Evolutionary conservation across 2,329 filamentous ascomycete genomes (phyloP).

Genomic region (Cladophialophora immunda): DNA sequence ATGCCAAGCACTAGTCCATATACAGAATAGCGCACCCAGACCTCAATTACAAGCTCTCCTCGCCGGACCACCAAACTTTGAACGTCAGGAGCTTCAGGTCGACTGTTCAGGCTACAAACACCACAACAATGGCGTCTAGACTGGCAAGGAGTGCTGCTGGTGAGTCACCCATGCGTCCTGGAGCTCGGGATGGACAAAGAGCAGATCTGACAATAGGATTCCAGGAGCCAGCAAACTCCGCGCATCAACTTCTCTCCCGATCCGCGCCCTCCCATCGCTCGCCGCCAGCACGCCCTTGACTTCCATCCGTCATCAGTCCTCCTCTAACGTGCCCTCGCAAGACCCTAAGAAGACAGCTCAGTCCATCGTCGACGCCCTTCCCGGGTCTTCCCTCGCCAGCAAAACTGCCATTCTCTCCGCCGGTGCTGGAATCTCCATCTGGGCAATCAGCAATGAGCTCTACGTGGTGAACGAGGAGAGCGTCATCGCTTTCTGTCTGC

Average conservation of each 20-base stretch:
- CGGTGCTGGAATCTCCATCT: conserved; percentile 86
- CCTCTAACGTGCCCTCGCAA: conserved; percentile 74
- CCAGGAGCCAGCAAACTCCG: conserved; percentile 90
- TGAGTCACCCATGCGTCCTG: conserved; percentile 64
- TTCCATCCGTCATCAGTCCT: conserved; percentile 73
- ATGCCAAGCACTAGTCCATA: conserved; percentile 29
- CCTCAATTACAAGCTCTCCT: conserved; percentile 16
- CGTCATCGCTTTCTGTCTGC: conserved; percentile 88
- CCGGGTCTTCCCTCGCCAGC: conserved; percentile 89
- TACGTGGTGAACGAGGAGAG: conserved; percentile 99
- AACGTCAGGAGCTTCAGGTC: conserved; percentile 26
- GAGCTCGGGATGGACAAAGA: conserved; percentile 27
- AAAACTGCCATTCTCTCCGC: conserved; percentile 98
- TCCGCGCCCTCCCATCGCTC: conserved; percentile 73
- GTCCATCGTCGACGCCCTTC: conserved; percentile 91
- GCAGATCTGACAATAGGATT: conserved; percentile 43
- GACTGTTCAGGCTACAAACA: conserved; percentile 18
- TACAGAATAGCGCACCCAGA: conserved; percentile 25
- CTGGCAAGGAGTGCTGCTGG: conserved; percentile 94
- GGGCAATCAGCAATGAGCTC: conserved; percentile 99
- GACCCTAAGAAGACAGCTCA: conserved; percentile 97
- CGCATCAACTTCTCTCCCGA: conserved; percentile 62
- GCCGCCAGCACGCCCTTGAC: conserved; percentile 67
- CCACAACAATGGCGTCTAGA: conserved; percentile 89
- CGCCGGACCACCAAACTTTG: conserved; percentile 19